Evolutionary conservation across 768 basidiomycete species (phyloP).

Genomic region (Pholiota molesta): DNA sequence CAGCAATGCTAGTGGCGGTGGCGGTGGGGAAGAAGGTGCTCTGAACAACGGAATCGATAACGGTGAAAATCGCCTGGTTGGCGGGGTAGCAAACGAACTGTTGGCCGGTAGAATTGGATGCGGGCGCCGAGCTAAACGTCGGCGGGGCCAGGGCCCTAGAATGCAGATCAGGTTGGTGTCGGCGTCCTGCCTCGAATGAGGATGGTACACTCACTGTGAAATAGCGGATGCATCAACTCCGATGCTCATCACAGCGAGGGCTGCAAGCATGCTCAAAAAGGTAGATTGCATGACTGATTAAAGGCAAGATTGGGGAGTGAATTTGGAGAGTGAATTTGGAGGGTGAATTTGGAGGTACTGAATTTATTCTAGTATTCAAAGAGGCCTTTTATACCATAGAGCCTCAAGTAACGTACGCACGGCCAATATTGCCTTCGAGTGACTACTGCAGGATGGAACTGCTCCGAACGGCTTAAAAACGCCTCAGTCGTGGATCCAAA

Average conservation of each 20-base stretch:
- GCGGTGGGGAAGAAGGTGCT: background rate
- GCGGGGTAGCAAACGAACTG: background rate
- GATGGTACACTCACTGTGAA: background rate
- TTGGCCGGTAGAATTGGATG: background rate
- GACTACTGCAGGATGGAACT: background rate
- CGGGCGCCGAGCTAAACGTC: too few species aligned
- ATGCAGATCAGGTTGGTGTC: background rate
- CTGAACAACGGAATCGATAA: background rate
- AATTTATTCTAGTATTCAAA: background rate
- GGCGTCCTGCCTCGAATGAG: background rate
- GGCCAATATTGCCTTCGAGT: background rate
- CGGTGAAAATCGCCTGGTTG: background rate
- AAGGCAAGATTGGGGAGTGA: background rate
- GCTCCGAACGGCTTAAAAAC: background rate
- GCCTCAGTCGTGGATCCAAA: background rate
- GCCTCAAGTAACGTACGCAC: background rate
- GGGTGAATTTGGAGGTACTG: too few species aligned
- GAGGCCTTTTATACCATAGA: background rate
- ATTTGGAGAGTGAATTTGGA: too few species aligned
- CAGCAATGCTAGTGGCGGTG: too few species aligned
- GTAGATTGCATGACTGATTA: background rate
- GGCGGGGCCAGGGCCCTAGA: too few species aligned
- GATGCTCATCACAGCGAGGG: background rate
- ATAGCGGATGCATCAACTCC: background rate
- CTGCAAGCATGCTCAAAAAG: background rate